Evolutionary conservation across 1,284 basidiomycete species (phyloP).

Genomic region (Clitocybe nebularis): DNA sequence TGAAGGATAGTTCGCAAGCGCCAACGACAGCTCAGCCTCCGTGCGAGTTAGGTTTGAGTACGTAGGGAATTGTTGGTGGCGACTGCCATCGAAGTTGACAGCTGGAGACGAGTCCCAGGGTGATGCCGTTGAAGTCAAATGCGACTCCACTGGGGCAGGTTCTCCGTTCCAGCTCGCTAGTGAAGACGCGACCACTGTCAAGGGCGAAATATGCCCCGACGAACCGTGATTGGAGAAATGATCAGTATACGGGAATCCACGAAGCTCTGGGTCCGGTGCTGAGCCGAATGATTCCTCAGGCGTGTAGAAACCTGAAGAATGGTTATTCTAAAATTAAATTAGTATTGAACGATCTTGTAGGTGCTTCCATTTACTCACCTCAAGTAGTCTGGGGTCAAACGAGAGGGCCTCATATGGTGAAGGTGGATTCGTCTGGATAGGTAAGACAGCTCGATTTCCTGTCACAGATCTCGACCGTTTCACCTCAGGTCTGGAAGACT

Average conservation of each 20-base stretch:
- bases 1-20: neutral
- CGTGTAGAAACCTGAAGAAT: neutral
- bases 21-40: neutral
- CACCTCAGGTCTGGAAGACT: neutral
- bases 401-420: slow-evolving; percentile 7
- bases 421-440: too few species aligned
- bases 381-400: slow-evolving; percentile 10
- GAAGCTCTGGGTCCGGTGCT: slow-evolving; percentile 1
- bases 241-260: slow-evolving; percentile 1
- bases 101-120: slow-evolving; percentile 4
- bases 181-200: slow-evolving; percentile 28
- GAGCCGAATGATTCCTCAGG: neutral
- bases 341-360: neutral
- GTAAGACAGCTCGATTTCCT: slow-evolving; percentile 11
- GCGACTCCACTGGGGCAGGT: neutral
- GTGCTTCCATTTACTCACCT: too few species aligned
- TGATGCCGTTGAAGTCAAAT: neutral
- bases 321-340: neutral
- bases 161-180: slow-evolving; percentile 27
- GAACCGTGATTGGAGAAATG: slow-evolving; percentile 1
- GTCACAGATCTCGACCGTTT: slow-evolving; percentile 17
- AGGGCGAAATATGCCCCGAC: slow-evolving; percentile 20
- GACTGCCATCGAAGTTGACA: neutral
- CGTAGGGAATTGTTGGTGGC: neutral
- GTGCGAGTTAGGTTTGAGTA: too few species aligned